A percentile compares a stretch with the other conserved stretches of the same genome.
phyloP scores from a whole-genome alignment of 163 green algal species.

The Smithsoniella earleae region DNA sequence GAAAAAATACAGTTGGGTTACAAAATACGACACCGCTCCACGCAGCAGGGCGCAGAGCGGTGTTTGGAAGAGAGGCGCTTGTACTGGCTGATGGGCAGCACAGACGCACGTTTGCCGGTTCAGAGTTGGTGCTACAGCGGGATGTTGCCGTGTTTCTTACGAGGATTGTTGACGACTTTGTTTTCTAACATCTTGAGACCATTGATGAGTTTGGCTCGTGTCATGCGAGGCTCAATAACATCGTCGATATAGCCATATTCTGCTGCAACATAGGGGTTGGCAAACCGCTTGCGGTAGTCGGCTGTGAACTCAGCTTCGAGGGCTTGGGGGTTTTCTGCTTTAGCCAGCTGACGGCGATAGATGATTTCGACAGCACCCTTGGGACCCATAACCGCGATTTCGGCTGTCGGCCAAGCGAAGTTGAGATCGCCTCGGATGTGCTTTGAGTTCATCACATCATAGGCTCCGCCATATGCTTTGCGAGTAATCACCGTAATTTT shows the following conservation, averaged over 20 bases:
- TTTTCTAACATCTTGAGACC: constrained; percentile 46
- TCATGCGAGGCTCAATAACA: constrained; percentile 50
- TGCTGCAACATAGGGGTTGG: constrained; percentile 43
- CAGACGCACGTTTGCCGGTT: too few species aligned
- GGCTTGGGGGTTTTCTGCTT: constrained; percentile 4
- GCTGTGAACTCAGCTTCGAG: constrained; percentile 33
- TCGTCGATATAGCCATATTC: constrained; percentile 56
- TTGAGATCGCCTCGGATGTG: constrained; percentile 60
- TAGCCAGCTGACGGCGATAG: constrained; percentile 35
- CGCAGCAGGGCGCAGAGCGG: too few species aligned
- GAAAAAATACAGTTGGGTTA: too few species aligned
- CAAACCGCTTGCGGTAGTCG: constrained; percentile 52
- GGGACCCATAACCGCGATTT: constrained; percentile 67
- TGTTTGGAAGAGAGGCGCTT: too few species aligned
- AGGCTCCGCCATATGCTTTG: constrained; percentile 66
- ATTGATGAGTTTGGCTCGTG: constrained; percentile 38
- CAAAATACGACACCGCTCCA: too few species aligned
- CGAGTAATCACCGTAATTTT: constrained; percentile 65
- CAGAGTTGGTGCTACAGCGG: too few species aligned
- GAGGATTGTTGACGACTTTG: constrained; percentile 42
- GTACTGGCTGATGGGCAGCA: too few species aligned
- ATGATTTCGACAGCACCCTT: constrained; percentile 60
- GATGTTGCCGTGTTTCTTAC: constrained; percentile 59
- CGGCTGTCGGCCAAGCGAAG: constrained; percentile 53
- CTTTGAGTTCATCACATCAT: constrained; percentile 57